Base-by-base conservation (phyloP, 257 asterid species). In the Ajuga chamaepitys region DNA sequence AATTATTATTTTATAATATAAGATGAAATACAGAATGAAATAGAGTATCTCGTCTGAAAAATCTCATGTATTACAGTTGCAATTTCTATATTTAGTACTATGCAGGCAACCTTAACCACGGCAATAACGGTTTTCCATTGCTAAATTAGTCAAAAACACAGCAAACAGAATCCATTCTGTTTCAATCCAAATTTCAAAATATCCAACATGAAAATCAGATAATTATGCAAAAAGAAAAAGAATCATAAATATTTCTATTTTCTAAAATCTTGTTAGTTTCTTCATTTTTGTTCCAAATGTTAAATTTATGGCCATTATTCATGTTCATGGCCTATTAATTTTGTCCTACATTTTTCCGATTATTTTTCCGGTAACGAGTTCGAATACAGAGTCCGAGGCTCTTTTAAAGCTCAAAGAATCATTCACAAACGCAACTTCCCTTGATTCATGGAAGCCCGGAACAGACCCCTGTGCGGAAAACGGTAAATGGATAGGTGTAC, bases 381-480 rank as follows among this genome's bases (percentile, higher is more conserved):
- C 91, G 2, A 56, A 51, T 51, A 42, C 81, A 0, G 88, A 88
- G 24, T 62, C 91, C 0, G 89, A 88, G 55, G 86, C 95, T 18
- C 69, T 90, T 42, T 20, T 90, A 20, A 81, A 68, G 64, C 78
- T 85, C 57, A 90, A 82, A 53, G 30, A 58, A 44, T 82, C 93
- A 2, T 76, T 88, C 35, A 45, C 74, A 8, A 79, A 82, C 24
- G 59, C 88, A 1, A 38, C 44, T 0, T 62, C 77, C 52, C 91
- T 90, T 11, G 85, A 78, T 48, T 85, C 95, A 12, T 90, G 97
- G 97, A 62, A 34, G 64, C 78, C 88, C 1, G 87, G 75, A 4
- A 78, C 81, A 0, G 77, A 71, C 56, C 82, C 95, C 5, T 87
- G 97, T 26, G 82, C 62, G 13, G 37, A 37, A 44, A 62, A 44